These are phyloP conservation scores for Crepidotus sp. DNA, from an alignment of 1,284 basidiomycete species.

Conservation along the genomic window DNA sequence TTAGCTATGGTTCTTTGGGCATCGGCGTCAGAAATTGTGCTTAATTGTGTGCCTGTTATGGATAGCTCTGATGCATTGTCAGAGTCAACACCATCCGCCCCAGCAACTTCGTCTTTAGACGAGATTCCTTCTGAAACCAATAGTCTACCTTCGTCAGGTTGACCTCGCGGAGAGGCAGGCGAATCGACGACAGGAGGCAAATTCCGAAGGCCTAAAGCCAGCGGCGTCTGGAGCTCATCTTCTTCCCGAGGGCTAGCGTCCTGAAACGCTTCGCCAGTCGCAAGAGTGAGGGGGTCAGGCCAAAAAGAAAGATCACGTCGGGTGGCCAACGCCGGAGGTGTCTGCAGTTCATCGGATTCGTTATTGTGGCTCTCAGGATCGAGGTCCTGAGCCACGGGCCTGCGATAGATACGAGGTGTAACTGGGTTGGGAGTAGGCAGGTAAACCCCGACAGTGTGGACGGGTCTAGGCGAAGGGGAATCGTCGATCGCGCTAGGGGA, in stretches of 20 bases:
- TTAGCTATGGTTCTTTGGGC: constrained; percentile 25
- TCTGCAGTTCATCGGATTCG: constrained; percentile 11
- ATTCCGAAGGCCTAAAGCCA: constrained; percentile 5
- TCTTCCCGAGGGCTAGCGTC: background rate
- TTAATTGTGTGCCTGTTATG: constrained; percentile 13
- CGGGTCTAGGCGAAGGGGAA: background rate
- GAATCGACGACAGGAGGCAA: constrained; percentile 3
- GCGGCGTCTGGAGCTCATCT: constrained; percentile 15
- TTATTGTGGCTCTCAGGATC: constrained; percentile 1
- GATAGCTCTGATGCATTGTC: constrained; percentile 12
- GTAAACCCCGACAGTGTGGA: no score
- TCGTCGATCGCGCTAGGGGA: background rate
- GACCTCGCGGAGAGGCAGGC: background rate
- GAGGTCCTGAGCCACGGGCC: background rate
- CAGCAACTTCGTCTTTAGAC: background rate
- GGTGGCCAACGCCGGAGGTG: background rate
- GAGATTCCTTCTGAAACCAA: background rate
- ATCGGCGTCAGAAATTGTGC: constrained; percentile 24
- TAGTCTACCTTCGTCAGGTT: background rate
- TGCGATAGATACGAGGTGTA: background rate
- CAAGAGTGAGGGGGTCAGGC: background rate
- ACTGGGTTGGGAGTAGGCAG: background rate
- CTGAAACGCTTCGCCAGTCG: background rate
- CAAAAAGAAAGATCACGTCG: background rate
- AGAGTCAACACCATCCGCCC: background rate